A percentile compares a stretch with the other conserved stretches of the same genome.
Conservation (phyloP, 805 yeast species). For the Yueomyces sinensis region DNA sequence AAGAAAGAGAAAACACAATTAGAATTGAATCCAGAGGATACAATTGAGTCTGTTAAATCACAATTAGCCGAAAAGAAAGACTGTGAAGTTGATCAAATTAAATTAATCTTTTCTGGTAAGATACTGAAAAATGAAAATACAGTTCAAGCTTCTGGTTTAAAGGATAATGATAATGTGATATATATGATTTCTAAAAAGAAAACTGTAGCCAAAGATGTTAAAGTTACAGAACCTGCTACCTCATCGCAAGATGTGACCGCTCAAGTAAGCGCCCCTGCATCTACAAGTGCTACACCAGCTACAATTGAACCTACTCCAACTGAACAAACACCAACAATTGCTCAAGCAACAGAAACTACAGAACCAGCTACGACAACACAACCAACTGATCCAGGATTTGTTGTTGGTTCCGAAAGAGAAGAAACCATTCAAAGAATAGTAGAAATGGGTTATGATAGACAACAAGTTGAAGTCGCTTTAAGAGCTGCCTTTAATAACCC, state of each 20-base stretch:
- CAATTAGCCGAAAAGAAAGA: constrained; percentile 55
- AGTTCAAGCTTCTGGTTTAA: constrained; percentile 58
- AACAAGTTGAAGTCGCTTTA: constrained; percentile 78
- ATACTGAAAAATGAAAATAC: constrained; percentile 76
- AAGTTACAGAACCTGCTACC: constrained; percentile 12
- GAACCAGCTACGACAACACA: constrained; percentile 14
- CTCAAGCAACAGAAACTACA: background rate
- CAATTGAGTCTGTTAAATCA: constrained; percentile 60
- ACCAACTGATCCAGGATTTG: constrained; percentile 40
- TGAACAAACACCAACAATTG: constrained; percentile 9
- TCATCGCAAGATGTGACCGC: constrained; percentile 12
- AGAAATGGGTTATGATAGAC: constrained; percentile 92
- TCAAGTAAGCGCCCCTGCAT: constrained; percentile 13
- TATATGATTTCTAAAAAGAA: constrained; percentile 70
- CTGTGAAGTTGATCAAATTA: constrained; percentile 62
- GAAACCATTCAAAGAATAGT: constrained; percentile 68
- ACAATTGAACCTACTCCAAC: constrained; percentile 15
- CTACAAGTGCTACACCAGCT: constrained; percentile 11
- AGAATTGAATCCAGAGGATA: constrained; percentile 56
- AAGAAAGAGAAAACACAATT: constrained; percentile 79
- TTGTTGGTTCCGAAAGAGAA: constrained; percentile 68
- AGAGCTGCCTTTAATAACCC: constrained; percentile 96
- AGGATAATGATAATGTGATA: constrained; percentile 76
- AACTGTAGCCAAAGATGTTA: constrained; percentile 11
- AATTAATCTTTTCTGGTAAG: constrained; percentile 86